Conservation (phyloP, 805 yeast species). For the Ogataea haglerorum region DNA sequence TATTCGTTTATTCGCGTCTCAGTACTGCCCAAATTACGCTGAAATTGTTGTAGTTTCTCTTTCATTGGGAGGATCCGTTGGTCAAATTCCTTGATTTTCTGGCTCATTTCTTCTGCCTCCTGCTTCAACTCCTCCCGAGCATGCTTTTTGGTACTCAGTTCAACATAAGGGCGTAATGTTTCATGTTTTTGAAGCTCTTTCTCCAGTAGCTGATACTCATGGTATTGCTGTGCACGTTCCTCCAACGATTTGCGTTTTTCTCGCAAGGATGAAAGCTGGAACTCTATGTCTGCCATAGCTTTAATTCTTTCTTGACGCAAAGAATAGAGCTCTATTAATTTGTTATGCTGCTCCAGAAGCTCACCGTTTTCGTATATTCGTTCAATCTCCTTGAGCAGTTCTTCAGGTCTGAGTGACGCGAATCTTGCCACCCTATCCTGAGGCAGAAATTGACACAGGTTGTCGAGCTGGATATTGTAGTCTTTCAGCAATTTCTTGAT, state of each 20-base stretch:
- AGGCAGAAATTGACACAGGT: constrained; percentile 89
- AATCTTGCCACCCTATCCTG: constrained; percentile 94
- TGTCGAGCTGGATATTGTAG: constrained; percentile 81
- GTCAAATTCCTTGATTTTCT: constrained; percentile 24
- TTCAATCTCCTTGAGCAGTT: constrained; percentile 71
- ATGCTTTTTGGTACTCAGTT: constrained; percentile 34
- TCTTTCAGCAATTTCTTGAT: constrained; percentile 44
- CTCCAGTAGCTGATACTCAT: constrained; percentile 43
- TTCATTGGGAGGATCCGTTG: constrained; percentile 22
- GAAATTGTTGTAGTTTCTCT: constrained; percentile 15
- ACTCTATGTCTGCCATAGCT: constrained; percentile 30
- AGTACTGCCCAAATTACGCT: constrained; percentile 18
- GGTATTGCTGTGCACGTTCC: constrained; percentile 44
- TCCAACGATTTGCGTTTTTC: constrained; percentile 37
- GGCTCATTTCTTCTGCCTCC: constrained; percentile 24
- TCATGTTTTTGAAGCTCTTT: constrained; percentile 37
- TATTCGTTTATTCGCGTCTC: constrained; percentile 14
- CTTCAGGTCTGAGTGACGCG: constrained; percentile 75
- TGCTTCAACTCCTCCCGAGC: constrained; percentile 31
- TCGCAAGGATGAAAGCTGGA: constrained; percentile 33
- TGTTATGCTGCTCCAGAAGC: constrained; percentile 53
- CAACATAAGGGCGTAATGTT: constrained; percentile 35
- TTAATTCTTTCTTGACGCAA: constrained; percentile 30
- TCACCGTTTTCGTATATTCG: constrained; percentile 68
- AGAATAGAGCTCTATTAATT: constrained; percentile 50